Percentiles rank a stretch among this genome's conserved stretches.
These are phyloP conservation scores for Entomortierella beljakovae DNA, from an alignment of 192 early-diverging fungal species.

Conservation along the genomic window DNA sequence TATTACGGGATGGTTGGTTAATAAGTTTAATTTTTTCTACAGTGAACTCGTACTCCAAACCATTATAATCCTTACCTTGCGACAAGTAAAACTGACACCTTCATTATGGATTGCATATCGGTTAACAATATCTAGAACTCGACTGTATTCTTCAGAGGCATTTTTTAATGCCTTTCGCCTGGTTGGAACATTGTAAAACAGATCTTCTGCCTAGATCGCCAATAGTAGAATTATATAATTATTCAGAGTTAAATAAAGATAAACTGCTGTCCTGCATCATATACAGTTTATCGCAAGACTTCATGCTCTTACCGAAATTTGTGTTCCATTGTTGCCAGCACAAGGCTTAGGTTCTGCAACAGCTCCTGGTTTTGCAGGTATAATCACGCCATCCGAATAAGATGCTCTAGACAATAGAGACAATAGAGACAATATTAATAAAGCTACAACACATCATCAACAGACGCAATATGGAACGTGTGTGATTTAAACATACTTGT, in stretches of 20 bases:
- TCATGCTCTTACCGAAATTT: constrained; percentile 75
- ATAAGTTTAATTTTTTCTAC: not conserved
- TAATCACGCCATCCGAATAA: constrained; percentile 90
- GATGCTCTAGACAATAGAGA: constrained; percentile 62
- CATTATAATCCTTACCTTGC: constrained; percentile 81
- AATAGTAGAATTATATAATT: not conserved
- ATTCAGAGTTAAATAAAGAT: no score
- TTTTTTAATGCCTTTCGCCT: constrained; percentile 89
- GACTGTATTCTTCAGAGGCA: constrained; percentile 88
- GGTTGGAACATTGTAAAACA: constrained; percentile 95
- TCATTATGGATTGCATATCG: constrained; percentile 95
- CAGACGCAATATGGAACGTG: not conserved
- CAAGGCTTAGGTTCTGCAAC: constrained; percentile 88
- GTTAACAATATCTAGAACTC: constrained; percentile 90
- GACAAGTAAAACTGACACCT: constrained; percentile 87
- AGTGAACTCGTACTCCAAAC: no score
- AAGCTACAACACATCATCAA: not conserved
- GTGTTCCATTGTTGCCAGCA: constrained; percentile 96
- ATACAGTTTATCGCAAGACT: not conserved
- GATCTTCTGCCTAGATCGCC: constrained; percentile 79
- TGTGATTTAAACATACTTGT: constrained; percentile 59
- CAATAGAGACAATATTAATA: not conserved
- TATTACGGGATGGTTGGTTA: not conserved
- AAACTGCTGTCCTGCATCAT: not conserved
- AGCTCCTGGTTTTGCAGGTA: constrained; percentile 78